Evolutionary conservation across 192 early-diverging fungal species (phyloP).

Genomic region (Phycomyces nitens): DNA sequence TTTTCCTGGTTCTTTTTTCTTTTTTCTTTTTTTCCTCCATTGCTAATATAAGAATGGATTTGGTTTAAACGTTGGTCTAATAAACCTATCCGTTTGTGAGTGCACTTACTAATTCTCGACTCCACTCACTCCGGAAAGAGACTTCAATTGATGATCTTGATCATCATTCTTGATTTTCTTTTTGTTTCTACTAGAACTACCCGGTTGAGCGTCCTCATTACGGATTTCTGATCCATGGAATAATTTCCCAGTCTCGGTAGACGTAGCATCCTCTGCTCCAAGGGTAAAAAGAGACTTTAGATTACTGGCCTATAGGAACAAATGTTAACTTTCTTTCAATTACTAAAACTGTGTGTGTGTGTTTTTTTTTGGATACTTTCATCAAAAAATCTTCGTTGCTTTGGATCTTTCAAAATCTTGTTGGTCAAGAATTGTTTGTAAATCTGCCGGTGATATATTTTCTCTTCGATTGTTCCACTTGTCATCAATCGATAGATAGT

Average conservation of each 20-base stretch:
- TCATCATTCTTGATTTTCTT: conserved; percentile 18
- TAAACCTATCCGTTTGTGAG: not conserved
- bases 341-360: too few species aligned
- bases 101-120: conserved; percentile 40
- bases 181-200: conserved; percentile 9
- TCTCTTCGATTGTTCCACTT: conserved; percentile 90
- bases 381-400: conserved; percentile 99
- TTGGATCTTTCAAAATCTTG: conserved; percentile 94
- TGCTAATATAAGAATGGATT: conserved; percentile 5
- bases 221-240: conserved; percentile 74
- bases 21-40: conserved; percentile 20
- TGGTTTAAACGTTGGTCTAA: not conserved
- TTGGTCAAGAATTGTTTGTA: conserved; percentile 94
- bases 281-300: conserved; percentile 86
- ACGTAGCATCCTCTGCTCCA: conserved; percentile 42
- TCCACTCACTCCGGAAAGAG: conserved; percentile 35
- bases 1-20: conserved; percentile 10
- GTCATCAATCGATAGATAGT: conserved; percentile 96
- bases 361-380: conserved; percentile 84
- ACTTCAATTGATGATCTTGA: conserved; percentile 29
- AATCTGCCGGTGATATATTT: conserved; percentile 96
- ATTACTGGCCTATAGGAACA: conserved; percentile 79
- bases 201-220: conserved; percentile 27
- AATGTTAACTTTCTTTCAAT: conserved; percentile 91
- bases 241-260: conserved; percentile 83